Evolutionary conservation across 2,329 filamentous ascomycete genomes (phyloP), one percentile per base, ranked within the genome.

Genomic region (Aspergillus sp.): DNA sequence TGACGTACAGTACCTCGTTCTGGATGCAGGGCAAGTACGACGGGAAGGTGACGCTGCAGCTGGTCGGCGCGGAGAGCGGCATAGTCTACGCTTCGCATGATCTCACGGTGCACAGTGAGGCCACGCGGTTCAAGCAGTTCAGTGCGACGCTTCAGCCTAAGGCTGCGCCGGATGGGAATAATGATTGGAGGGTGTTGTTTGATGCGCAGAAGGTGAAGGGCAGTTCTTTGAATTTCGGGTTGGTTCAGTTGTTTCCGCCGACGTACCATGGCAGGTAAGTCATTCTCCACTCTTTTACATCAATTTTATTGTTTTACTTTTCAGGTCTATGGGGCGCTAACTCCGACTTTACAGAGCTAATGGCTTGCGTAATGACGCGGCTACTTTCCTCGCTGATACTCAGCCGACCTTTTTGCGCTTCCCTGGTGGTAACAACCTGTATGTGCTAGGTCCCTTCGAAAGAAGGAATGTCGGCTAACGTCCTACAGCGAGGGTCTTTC

Each of bases 401-500:
- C 74, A 78, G 44, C 74, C 76, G 0, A 73, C 72, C 10, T 76
- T 84, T 54, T 71, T 86, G 40, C 75, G 83, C 10, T 77, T 84
- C 48, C 82, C 82, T 0, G 83, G 83, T 4, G 82, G 80, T 6
- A 83, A 82, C 58, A 82, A 81, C 68, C 63, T 83, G 61, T 64
- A 58, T 19, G 63, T 19, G 19, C 19, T 19, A 19, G 19, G 19
- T 19, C 19, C 19, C 19, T 19, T 19, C 19, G 19, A 19, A 19
- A 19, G 19, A 19, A 19, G 19, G 19, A 19, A 19, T 19, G 2
- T 19, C 30, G 8, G 8, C 30, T 32, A 32, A 32, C 30, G 8
- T 4, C 7, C 3, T 19, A 2, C 42, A 57, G 54, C n/a, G 61
- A 63, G 51, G 63, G 61, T 10, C 44, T 63, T 12, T 42, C 54